phyloP scores from a whole-genome alignment of 306 rosid species.

The Cicer arietinum region DNA sequence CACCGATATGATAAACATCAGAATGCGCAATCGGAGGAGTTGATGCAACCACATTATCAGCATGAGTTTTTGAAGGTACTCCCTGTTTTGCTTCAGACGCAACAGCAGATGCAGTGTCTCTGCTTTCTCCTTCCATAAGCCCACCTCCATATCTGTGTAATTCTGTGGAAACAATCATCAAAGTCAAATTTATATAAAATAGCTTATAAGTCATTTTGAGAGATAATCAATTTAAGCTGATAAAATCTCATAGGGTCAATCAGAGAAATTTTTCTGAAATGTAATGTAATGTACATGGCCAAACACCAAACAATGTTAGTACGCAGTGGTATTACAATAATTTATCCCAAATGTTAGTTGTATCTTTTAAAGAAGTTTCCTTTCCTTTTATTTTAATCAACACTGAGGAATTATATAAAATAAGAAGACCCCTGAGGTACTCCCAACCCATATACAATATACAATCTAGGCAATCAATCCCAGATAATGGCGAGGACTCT shows the following conservation, averaged over 20 bases:
- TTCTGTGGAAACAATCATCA: slow-evolving; percentile 58
- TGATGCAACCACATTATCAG: slow-evolving; percentile 70
- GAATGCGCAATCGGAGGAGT: slow-evolving; percentile 72
- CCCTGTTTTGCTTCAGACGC: slow-evolving; percentile 76
- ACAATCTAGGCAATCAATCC: too few species aligned
- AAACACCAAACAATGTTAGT: slow-evolving; percentile 14
- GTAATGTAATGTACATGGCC: slow-evolving; percentile 22
- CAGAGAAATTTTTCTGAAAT: slow-evolving; percentile 24
- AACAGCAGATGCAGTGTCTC: slow-evolving; percentile 63
- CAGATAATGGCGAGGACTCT: too few species aligned
- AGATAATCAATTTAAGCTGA: slow-evolving; percentile 17
- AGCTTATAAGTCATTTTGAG: background rate
- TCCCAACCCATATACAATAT: background rate
- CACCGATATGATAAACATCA: slow-evolving; percentile 79
- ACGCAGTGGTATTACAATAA: slow-evolving; percentile 11
- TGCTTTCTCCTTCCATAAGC: slow-evolving; percentile 75
- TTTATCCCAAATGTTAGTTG: slow-evolving; percentile 1
- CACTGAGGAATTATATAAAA: background rate
- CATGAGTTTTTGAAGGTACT: slow-evolving; percentile 57
- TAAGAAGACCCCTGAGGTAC: background rate
- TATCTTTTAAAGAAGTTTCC: slow-evolving; percentile 2
- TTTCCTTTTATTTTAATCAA: background rate
- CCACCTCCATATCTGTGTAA: slow-evolving; percentile 93
- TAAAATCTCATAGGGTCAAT: slow-evolving; percentile 3
- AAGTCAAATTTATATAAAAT: slow-evolving; percentile 31